These are phyloP conservation scores for Cystofilobasidium bisporidii DNA, from an alignment of 768 basidiomycete species.

Conservation along the genomic window DNA sequence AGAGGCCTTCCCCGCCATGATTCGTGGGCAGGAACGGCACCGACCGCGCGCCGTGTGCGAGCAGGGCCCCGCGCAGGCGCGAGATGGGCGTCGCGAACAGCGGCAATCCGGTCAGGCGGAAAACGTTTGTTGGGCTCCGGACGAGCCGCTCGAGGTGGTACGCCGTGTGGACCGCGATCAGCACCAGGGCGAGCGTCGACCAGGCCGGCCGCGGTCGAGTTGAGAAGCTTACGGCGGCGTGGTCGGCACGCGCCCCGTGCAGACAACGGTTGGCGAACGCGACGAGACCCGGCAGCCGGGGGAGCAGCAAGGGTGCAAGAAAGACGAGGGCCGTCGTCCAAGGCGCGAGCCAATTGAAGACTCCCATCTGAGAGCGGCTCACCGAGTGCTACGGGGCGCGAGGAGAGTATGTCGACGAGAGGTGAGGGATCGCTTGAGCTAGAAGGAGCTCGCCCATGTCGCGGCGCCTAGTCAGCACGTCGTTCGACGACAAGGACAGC, in stretches of 20 bases:
- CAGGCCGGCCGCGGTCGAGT: background rate
- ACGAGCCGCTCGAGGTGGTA: background rate
- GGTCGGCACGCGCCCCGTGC: too few relatives aligned
- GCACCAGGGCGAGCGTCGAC: background rate
- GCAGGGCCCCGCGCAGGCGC: background rate
- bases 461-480: too few relatives aligned
- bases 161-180: background rate
- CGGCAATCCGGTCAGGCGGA: background rate
- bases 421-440: too few relatives aligned
- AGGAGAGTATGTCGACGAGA: too few relatives aligned
- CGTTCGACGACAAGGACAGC: too few relatives aligned
- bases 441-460: too few relatives aligned
- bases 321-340: background rate
- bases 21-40: background rate
- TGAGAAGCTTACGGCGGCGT: background rate
- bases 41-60: background rate
- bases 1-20: background rate
- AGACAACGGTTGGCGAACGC: background rate
- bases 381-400: too few relatives aligned
- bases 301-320: background rate
- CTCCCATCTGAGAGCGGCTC: too few relatives aligned
- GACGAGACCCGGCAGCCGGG: background rate
- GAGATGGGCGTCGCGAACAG: constrained; percentile 2
- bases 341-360: background rate
- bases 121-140: background rate